phyloP scores from a whole-genome alignment of 805 yeast species.

The Brettanomyces bruxellensis region DNA sequence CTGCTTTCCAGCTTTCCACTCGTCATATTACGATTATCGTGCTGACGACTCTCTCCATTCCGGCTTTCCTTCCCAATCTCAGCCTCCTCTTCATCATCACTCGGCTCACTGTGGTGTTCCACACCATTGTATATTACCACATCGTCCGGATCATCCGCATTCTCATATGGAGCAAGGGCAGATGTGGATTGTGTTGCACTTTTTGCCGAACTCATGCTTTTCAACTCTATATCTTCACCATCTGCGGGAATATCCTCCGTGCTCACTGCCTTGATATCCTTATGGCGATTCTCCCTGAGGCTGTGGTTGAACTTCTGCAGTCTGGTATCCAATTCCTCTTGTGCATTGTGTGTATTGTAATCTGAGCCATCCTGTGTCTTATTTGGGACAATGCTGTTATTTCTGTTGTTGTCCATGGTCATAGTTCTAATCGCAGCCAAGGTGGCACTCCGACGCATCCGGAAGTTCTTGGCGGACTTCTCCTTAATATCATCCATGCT shows the following conservation, averaged over 20 bases:
- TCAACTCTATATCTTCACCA: constrained; percentile 8
- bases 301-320: constrained; percentile 8
- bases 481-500: constrained; percentile 75
- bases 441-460: constrained; percentile 75
- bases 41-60: not conserved
- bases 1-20: not conserved
- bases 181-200: not conserved
- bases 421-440: constrained; percentile 38
- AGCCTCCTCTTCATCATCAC: not conserved
- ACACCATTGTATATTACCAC: no score
- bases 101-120: no score
- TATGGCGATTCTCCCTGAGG: no score
- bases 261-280: not conserved
- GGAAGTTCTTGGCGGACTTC: constrained; percentile 67
- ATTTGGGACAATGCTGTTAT: constrained; percentile 4
- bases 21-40: not conserved
- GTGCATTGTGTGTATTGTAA: constrained; percentile 22
- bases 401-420: constrained; percentile 17
- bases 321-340: constrained; percentile 20
- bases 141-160: no score
- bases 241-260: not conserved
- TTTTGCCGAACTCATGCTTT: not conserved
- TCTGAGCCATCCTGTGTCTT: constrained; percentile 6
- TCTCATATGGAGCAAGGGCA: not conserved
- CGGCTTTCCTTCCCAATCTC: not conserved